Base-by-base conservation (phyloP, 2,329 filamentous ascomycete genomes). In the Aureobasidium sp. region DNA sequence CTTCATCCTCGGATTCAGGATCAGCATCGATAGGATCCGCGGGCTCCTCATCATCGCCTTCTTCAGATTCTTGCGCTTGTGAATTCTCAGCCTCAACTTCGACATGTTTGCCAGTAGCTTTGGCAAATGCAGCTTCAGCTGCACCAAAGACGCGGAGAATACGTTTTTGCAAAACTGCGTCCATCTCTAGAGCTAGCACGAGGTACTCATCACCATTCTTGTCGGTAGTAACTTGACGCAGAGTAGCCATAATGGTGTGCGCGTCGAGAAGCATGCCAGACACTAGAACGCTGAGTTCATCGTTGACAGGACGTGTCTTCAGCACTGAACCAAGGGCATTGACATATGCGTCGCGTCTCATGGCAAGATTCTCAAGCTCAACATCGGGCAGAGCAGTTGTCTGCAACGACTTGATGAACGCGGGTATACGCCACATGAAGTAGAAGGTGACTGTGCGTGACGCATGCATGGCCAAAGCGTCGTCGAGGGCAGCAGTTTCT, bases 361-460 rank as follows among this genome's bases (percentile, higher is more conserved):
- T 71, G 12, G 77, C 77, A 6, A 82, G 77, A 26, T 82, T 75
- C 67, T 88, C 84, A 34, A 91, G 77, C 8, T 85, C 82, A 7
- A 78, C 74, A 55, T 84, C 79, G 1, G 84, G 70, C 61, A 90
- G 39, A 15, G 53, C 81, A 9, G 51, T 47, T 12, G 52, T 57
- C 29, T 60, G 37, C 78, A 65, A 80, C 78, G 64, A 90, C 70
- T 58, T 61, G n/a, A 69, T 66, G 48, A 79, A 68, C 17, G 67
- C 66, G 59, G 85, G 83, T 26, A 88, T 83, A 71, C 94, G 93
- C 94, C 94, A 99, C 85, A 96, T 90, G 72, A 97, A 96, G 76
- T 97, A 97, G 75, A 95, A 91, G 51, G 91, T 82, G 56, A 88
- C 81, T 1, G 87, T 82, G 66, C 89, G 88, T 69, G 95, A 88